Evolutionary conservation across 2,329 filamentous ascomycete genomes (phyloP).

Genomic region (Microdochium bolleyi): DNA sequence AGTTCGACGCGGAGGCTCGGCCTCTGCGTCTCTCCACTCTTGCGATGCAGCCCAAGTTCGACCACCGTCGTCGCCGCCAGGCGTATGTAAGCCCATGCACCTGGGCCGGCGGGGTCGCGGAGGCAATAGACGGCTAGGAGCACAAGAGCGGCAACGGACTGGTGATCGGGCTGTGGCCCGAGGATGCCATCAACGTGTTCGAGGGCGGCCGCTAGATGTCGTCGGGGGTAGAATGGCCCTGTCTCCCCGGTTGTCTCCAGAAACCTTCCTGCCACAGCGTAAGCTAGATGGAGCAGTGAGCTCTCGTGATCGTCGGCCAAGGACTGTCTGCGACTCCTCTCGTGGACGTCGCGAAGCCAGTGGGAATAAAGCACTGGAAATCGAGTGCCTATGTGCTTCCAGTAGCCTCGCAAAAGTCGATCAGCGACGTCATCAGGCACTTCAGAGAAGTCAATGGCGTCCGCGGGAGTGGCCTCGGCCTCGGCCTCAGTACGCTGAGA

Average conservation of each 20-base stretch:
- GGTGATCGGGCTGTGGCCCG: slow-evolving; percentile 18
- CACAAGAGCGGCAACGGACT: slow-evolving; percentile 21
- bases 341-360: background rate
- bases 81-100: slow-evolving; percentile 23
- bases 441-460: slow-evolving; percentile 1
- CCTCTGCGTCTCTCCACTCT: background rate
- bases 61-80: slow-evolving; percentile 21
- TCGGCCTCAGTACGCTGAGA: background rate
- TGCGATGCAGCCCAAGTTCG: slow-evolving; percentile 21
- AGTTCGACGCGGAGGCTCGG: slow-evolving; percentile 7
- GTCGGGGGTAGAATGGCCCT: slow-evolving; percentile 3
- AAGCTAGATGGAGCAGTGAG: slow-evolving; percentile 2
- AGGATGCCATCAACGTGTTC: slow-evolving; percentile 22
- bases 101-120: slow-evolving; percentile 23
- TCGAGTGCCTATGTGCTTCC: slow-evolving; percentile 4
- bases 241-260: slow-evolving; percentile 4
- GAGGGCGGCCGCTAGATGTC: slow-evolving; percentile 19
- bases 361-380: slow-evolving; percentile 4
- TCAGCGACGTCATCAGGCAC: slow-evolving; percentile 1
- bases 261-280: slow-evolving; percentile 2
- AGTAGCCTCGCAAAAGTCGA: slow-evolving; percentile 2
- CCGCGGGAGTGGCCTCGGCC: background rate
- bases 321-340: background rate
- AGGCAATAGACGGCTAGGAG: slow-evolving; percentile 23
- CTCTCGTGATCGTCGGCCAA: slow-evolving; percentile 1